Percentiles rank a stretch among this genome's conserved stretches.
Evolutionary conservation across 2,329 filamentous ascomycete genomes (phyloP).

Genomic region (Ceratocystis destructans): DNA sequence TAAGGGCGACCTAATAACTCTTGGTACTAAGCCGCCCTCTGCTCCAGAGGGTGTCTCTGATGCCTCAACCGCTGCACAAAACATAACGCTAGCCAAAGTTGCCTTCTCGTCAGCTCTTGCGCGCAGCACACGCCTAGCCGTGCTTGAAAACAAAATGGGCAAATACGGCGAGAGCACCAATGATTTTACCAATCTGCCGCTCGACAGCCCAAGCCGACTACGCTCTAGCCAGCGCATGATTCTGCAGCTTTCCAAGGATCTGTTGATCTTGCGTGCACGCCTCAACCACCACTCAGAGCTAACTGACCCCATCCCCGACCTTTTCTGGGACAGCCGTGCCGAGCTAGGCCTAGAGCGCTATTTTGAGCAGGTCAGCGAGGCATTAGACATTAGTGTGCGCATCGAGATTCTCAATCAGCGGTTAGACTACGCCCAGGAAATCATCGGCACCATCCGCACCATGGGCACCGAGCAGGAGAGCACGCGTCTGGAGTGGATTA

Average conservation of each 20-base stretch:
- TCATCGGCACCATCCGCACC: slow-evolving; percentile 76
- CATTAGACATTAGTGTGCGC: slow-evolving; percentile 78
- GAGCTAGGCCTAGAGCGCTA: slow-evolving; percentile 86
- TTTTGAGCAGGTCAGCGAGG: slow-evolving; percentile 83
- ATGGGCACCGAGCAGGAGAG: slow-evolving; percentile 83
- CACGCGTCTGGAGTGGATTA: slow-evolving; percentile 82
- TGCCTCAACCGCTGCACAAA: slow-evolving; percentile 31
- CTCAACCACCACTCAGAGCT: slow-evolving; percentile 95
- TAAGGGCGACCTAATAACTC: slow-evolving; percentile 73
- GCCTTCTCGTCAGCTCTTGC: slow-evolving; percentile 92
- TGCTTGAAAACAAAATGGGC: slow-evolving; percentile 69
- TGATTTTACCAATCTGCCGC: slow-evolving; percentile 56
- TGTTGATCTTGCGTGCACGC: slow-evolving; percentile 77
- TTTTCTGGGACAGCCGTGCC: slow-evolving; percentile 88
- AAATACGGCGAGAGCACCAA: slow-evolving; percentile 80
- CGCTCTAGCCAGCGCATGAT: slow-evolving; percentile 55
- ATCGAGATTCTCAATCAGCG: slow-evolving; percentile 91
- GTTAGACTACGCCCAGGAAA: slow-evolving; percentile 95
- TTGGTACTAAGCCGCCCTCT: slow-evolving; percentile 58
- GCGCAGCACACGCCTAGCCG: slow-evolving; percentile 82
- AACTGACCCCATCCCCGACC: slow-evolving; percentile 84
- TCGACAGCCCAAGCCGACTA: slow-evolving; percentile 47
- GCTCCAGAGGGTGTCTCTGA: slow-evolving; percentile 23
- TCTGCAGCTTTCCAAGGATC: slow-evolving; percentile 81
- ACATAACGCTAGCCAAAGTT: slow-evolving; percentile 73